Conservation (phyloP, 345 rosid species). For the Moricandia arvensis region DNA sequence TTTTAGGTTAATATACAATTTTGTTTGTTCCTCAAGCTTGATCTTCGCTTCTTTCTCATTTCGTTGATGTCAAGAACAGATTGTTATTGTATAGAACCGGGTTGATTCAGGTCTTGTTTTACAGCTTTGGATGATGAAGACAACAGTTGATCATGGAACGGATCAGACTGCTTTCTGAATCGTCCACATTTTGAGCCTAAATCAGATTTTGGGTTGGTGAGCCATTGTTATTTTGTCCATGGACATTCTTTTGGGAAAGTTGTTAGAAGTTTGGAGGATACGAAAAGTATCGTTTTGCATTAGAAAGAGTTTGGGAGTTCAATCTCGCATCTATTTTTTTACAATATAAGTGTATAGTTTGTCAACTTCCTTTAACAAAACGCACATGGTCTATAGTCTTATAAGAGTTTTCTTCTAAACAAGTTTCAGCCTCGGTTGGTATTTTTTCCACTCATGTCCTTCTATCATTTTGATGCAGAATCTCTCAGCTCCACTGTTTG, state of each 20-base stretch:
- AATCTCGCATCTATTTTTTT: conserved; percentile 5
- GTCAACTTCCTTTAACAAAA: no score
- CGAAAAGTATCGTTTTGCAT: neutral
- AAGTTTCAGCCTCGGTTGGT: conserved; percentile 52
- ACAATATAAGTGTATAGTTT: conserved; percentile 5
- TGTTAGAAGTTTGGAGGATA: conserved; percentile 15
- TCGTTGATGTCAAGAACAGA: conserved; percentile 54
- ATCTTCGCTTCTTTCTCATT: neutral
- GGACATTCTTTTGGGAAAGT: neutral
- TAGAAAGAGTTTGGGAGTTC: conserved; percentile 12
- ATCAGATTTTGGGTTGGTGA: neutral
- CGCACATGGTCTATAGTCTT: neutral
- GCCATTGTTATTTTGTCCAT: neutral
- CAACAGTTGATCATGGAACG: conserved; percentile 52
- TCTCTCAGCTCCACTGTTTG: conserved; percentile 44
- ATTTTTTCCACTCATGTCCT: conserved; percentile 53
- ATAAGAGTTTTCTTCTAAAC: conserved; percentile 28
- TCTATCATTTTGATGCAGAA: conserved; percentile 58
- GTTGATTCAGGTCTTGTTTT: conserved; percentile 94
- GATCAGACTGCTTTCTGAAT: conserved; percentile 52
- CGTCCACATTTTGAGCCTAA: conserved; percentile 42
- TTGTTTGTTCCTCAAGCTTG: neutral
- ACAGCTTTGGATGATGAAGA: conserved; percentile 60
- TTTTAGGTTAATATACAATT: no score
- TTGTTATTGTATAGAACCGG: conserved; percentile 86